These are phyloP conservation scores for Saitozyma podzolica DNA, from an alignment of 768 basidiomycete genomes.

Conservation along the genomic window DNA sequence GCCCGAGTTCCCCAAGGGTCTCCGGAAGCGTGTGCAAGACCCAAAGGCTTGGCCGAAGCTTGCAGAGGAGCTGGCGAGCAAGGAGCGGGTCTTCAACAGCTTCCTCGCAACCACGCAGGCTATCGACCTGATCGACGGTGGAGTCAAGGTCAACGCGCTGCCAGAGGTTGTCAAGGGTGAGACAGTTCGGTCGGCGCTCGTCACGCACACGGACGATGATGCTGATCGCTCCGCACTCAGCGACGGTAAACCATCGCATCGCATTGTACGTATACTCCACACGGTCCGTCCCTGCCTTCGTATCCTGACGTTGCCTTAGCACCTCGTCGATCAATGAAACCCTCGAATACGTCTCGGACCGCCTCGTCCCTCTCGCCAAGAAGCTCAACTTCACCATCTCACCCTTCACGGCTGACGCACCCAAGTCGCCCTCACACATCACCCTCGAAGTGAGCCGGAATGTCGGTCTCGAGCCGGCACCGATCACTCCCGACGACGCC, in stretches of 20 bases:
- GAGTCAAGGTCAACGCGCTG: constrained; percentile 70
- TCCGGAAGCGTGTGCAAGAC: constrained; percentile 53
- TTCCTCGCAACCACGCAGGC: constrained; percentile 64
- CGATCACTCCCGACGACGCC: constrained; percentile 36
- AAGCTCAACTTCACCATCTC: constrained; percentile 42
- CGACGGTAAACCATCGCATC: constrained; percentile 52
- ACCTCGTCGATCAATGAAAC: constrained; percentile 51
- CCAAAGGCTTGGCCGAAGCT: constrained; percentile 53
- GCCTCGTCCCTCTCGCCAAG: constrained; percentile 41
- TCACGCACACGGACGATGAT: not conserved
- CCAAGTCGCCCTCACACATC: constrained; percentile 21
- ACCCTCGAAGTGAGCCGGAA: constrained; percentile 18
- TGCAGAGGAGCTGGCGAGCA: constrained; percentile 54
- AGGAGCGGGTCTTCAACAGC: constrained; percentile 45
- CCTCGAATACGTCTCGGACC: constrained; percentile 28
- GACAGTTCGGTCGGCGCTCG: not conserved
- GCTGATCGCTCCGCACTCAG: constrained; percentile 20
- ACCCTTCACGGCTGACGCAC: constrained; percentile 22
- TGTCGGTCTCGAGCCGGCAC: constrained; percentile 42
- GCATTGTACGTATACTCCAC: constrained; percentile 35
- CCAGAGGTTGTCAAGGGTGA: constrained; percentile 59
- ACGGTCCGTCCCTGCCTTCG: not conserved
- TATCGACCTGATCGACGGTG: constrained; percentile 61
- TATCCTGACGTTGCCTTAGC: constrained; percentile 16
- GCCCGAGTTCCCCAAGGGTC: constrained; percentile 60